Base-by-base conservation (phyloP, 345 rosid genomes). In the Sisymbrium altissimum region DNA sequence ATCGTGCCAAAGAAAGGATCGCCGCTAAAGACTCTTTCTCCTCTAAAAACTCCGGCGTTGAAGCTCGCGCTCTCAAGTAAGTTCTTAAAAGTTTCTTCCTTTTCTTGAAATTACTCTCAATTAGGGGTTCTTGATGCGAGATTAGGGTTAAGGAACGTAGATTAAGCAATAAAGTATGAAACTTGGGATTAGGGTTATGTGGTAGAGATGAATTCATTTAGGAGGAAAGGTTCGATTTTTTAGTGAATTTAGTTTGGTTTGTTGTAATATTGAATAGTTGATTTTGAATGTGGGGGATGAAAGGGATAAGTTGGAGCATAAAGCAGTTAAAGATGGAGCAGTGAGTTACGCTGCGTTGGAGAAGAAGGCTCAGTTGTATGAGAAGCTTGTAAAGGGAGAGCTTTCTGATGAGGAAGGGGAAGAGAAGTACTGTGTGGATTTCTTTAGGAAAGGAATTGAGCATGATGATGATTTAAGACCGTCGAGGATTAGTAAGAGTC, bases 391-490 rank as follows among this genome's bases (percentile, higher is more conserved):
- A 15, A 86, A 81, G 39, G 96, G 98, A 71, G 98, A 95, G 75
- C 72, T 95, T 5, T 86, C 97, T 0, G 97, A 95, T 74, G 99
- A 95, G 77, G 97, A 92, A 75, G 97, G 81, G 2, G 65, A 87
- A 60, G 97, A 92, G 83, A 95, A 90, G 81, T 90, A 92, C 56
- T 86, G 97, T 81, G 99, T 92, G 19, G 96, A 92, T 74, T 95
- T 90, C 80, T 87, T 84, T 72, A 87, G 73, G 50, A 95, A 88
- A 76, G 89, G 92, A 13, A 0, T 71, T n/a, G 85, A 89, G 68
- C 81, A 64, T 27, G 88, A 79, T 30, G 86, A 83, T 25, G 67
- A 79, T 17, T 67, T 63, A 65, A 73, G 36, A 55, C 74, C 75
- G 17, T 68, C 71, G 25, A 85, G 61, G 27, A 72, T 64, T 4